Conservation (phyloP, 805 yeast species). For the Ogataea angusta region DNA sequence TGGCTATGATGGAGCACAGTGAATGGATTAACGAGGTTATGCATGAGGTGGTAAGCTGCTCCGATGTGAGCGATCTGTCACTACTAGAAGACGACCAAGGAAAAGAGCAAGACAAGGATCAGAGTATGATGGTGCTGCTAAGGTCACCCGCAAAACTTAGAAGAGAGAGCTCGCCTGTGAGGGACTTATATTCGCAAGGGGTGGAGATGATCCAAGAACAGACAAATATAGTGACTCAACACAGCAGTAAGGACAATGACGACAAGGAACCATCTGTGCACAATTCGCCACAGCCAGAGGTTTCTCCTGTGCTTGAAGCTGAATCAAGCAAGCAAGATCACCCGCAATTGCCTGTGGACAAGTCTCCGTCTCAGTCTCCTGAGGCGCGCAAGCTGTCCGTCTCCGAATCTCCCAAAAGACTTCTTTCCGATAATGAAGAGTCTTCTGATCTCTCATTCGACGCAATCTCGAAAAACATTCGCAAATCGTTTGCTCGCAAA, state of each 20-base stretch:
- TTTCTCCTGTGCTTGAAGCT: no score
- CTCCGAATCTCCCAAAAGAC: not conserved
- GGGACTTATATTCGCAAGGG: constrained; percentile 16
- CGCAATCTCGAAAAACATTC: constrained; percentile 28
- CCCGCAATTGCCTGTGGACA: not conserved
- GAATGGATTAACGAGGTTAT: constrained; percentile 32
- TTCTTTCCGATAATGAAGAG: not conserved
- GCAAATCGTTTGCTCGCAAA: constrained; percentile 31
- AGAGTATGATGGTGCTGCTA: constrained; percentile 15
- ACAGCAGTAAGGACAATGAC: not conserved
- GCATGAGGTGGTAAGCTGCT: constrained; percentile 20
- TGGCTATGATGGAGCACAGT: constrained; percentile 25
- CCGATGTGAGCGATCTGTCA: constrained; percentile 13
- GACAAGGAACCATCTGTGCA: not conserved
- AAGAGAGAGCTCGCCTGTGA: constrained; percentile 19
- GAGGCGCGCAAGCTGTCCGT: not conserved
- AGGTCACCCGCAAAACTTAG: constrained; percentile 26
- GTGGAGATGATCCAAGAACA: constrained; percentile 19
- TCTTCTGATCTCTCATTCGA: constrained; percentile 29
- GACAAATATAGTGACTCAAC: constrained; percentile 13
- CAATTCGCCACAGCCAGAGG: not conserved
- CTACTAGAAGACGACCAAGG: constrained; percentile 5
- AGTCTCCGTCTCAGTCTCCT: not conserved
- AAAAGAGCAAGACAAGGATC: constrained; percentile 2
- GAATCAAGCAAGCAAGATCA: not conserved